A percentile compares a stretch with the other conserved stretches of the same genome.
Conservation (phyloP, 768 basidiomycete genomes). For the Tylopilus subfusipes region DNA sequence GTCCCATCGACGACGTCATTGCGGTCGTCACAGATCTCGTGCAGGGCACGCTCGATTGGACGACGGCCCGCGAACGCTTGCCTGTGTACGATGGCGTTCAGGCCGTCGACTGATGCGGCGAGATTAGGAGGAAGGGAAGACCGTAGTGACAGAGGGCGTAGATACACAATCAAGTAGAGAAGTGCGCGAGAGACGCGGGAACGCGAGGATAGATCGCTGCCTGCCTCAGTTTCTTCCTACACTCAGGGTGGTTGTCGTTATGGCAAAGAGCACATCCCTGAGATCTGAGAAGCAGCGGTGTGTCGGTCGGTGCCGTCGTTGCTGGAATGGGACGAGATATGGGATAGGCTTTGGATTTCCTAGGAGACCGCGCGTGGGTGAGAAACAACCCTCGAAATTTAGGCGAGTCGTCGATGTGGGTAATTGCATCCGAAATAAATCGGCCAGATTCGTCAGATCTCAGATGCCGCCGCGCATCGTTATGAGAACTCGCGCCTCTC, state of each 20-base stretch:
- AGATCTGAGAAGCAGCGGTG: no score
- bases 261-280: background rate
- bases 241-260: background rate
- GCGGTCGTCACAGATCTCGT: slow-evolving; percentile 75
- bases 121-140: no score
- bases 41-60: slow-evolving; percentile 73
- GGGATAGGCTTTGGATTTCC: slow-evolving; percentile 16
- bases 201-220: no score
- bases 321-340: slow-evolving; percentile 1
- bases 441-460: slow-evolving; percentile 9
- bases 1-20: slow-evolving; percentile 85
- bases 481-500: slow-evolving; percentile 21
- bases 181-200: no score
- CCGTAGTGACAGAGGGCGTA: no score
- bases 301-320: background rate
- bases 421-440: slow-evolving; percentile 16
- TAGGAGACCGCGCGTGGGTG: slow-evolving; percentile 32
- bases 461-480: slow-evolving; percentile 28
- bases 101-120: slow-evolving; percentile 54
- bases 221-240: no score
- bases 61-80: slow-evolving; percentile 64
- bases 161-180: no score
- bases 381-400: slow-evolving; percentile 30
- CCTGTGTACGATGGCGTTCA: slow-evolving; percentile 87
- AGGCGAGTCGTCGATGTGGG: slow-evolving; percentile 20